A percentile compares a stretch with the other conserved stretches of the same genome.
These are phyloP conservation scores for Aspergillus pseudonomiae DNA, from an alignment of 2,329 filamentous ascomycete genomes.

Conservation along the genomic window DNA sequence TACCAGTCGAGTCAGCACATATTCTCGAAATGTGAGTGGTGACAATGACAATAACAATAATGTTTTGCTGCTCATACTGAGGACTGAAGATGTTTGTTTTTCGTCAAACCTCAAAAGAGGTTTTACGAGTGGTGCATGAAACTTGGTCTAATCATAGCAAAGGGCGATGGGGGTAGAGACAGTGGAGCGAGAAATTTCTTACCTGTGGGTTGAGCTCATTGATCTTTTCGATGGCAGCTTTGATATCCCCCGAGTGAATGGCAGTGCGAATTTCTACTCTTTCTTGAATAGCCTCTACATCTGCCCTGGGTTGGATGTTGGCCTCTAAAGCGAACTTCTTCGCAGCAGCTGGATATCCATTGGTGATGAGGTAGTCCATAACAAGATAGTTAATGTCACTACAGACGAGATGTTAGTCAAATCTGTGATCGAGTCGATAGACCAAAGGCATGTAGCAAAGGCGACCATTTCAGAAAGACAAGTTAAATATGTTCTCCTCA, in stretches of 20 bases:
- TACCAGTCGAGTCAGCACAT: constrained; percentile 28
- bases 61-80: constrained; percentile 72
- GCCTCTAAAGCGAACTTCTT: constrained; percentile 93
- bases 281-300: constrained; percentile 72
- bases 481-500: constrained; percentile 89
- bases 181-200: constrained; percentile 45
- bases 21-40: constrained; percentile 11
- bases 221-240: constrained; percentile 80
- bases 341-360: constrained; percentile 90
- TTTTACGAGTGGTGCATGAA: constrained; percentile 99
- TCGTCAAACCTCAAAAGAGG: constrained; percentile 87
- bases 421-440: constrained; percentile 11
- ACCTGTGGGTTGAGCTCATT: constrained; percentile 93
- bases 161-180: constrained; percentile 13
- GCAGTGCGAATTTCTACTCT: constrained; percentile 81
- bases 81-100: constrained; percentile 74
- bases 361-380: constrained; percentile 94
- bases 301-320: constrained; percentile 75
- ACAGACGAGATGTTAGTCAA: constrained; percentile 32
- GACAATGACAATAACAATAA: constrained; percentile 18
- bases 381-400: constrained; percentile 96
- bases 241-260: constrained; percentile 84
- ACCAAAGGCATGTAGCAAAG: constrained; percentile 22
- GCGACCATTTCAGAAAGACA: constrained; percentile 66
- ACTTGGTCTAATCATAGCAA: constrained; percentile 89